A percentile compares a stretch with the other conserved stretches of the same genome.
phyloP scores from a whole-genome alignment of 2,329 filamentous ascomycete genomes.

The Paecilomyces fulvus region DNA sequence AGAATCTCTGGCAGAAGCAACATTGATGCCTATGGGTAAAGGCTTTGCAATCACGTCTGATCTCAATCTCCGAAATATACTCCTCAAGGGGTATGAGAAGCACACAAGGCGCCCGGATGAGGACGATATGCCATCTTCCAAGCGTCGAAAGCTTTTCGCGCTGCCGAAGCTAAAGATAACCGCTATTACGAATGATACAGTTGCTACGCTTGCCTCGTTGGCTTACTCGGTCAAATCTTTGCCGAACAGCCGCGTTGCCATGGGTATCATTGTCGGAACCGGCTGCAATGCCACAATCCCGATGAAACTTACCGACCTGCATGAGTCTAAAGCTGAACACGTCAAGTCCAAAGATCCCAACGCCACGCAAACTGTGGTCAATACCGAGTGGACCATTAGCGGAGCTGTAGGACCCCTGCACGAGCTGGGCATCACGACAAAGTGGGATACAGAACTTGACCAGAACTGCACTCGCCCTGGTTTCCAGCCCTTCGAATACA shows the following conservation, averaged over 20 bases:
- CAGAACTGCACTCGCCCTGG: conserved; percentile 59
- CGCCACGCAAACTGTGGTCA: conserved; percentile 63
- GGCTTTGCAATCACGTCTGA: conserved; percentile 50
- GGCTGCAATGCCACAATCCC: conserved; percentile 75
- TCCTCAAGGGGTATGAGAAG: conserved; percentile 46
- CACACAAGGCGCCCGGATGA: conserved; percentile 36
- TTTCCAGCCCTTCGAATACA: conserved; percentile 77
- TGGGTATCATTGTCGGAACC: conserved; percentile 75
- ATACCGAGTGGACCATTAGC: conserved; percentile 78
- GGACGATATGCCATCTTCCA: conserved; percentile 33
- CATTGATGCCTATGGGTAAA: conserved; percentile 51
- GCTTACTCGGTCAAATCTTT: conserved; percentile 60
- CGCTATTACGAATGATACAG: conserved; percentile 74
- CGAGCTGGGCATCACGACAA: conserved; percentile 52
- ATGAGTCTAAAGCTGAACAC: conserved; percentile 51
- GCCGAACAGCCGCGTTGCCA: conserved; percentile 56
- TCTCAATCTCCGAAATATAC: conserved; percentile 46
- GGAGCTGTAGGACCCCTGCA: conserved; percentile 62
- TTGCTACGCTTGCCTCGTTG: conserved; percentile 69
- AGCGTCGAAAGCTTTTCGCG: conserved; percentile 37
- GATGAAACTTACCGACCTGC: conserved; percentile 54
- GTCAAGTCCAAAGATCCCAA: conserved; percentile 40
- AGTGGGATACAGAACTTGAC: conserved; percentile 64
- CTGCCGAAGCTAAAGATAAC: conserved; percentile 62
- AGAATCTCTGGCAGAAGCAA: conserved; percentile 46